Conservation (phyloP, 192 early-diverging fungal genomes). For the Podila horticola region DNA sequence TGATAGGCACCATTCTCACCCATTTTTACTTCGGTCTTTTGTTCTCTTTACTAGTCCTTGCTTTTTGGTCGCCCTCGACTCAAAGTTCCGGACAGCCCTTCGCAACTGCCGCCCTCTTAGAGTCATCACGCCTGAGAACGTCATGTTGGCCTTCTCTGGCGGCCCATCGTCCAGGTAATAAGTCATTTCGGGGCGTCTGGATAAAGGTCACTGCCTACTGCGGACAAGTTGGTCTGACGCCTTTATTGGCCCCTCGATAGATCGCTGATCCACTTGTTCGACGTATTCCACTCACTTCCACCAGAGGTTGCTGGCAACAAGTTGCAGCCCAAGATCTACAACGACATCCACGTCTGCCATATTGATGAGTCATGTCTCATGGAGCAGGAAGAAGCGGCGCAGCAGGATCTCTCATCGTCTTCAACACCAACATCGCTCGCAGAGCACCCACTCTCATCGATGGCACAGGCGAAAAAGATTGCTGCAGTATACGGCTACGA, state of each 20-base stretch:
- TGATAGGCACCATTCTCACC: too few relatives aligned
- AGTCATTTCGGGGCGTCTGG: too few relatives aligned
- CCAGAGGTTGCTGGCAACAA: conserved; percentile 68
- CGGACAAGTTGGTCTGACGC: too few relatives aligned
- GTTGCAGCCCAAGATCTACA: conserved; percentile 61
- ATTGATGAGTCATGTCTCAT: conserved; percentile 78
- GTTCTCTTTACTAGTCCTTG: conserved; percentile 60
- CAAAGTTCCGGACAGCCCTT: conserved; percentile 75
- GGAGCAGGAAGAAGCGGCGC: conserved; percentile 19
- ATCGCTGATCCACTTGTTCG: conserved; percentile 71
- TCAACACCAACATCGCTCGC: not conserved
- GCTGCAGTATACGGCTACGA: conserved; percentile 50
- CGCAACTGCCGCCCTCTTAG: conserved; percentile 59
- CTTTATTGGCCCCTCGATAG: conserved; percentile 42
- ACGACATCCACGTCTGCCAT: conserved; percentile 75
- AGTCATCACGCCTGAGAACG: conserved; percentile 57
- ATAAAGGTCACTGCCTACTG: too few relatives aligned
- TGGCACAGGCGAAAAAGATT: conserved; percentile 53
- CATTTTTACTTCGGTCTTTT: not conserved
- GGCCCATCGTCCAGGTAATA: conserved; percentile 80
- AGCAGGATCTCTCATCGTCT: not conserved
- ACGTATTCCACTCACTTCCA: conserved; percentile 65
- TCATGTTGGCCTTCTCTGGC: conserved; percentile 87
- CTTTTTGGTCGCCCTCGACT: conserved; percentile 73
- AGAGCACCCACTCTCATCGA: conserved; percentile 23